Conservation (phyloP, 257 asterid genomes). For the Ocimum tenuiflorum region DNA sequence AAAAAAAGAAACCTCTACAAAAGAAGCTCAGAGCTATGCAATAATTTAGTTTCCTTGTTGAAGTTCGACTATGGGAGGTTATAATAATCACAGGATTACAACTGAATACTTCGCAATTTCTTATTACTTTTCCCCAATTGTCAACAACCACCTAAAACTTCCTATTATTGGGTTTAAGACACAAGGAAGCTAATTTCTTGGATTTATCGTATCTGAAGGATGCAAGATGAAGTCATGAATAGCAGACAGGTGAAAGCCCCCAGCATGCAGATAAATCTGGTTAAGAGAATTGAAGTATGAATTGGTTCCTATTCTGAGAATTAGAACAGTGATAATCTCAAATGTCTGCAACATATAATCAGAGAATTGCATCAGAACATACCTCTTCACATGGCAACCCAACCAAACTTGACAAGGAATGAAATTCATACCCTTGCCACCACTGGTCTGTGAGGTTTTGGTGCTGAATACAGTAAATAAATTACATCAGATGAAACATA, state of each 20-base stretch:
- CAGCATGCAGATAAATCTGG: conserved; percentile 2
- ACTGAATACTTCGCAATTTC: no score
- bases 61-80: no score
- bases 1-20: no score
- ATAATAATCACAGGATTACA: no score
- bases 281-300: conserved; percentile 5
- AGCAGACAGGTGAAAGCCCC: neutral
- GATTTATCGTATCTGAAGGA: neutral
- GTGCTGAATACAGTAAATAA: conserved; percentile 38
- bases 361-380: conserved; percentile 16
- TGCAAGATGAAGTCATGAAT: neutral
- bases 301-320: neutral
- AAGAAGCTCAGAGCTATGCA: no score
- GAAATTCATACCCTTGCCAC: conserved; percentile 28
- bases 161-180: neutral
- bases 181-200: conserved; percentile 1
- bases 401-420: no score
- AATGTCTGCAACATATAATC: neutral
- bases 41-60: no score
- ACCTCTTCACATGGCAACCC: conserved; percentile 27
- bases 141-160: neutral
- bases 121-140: neutral
- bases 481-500: neutral
- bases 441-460: conserved; percentile 68
- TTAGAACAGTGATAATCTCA: neutral